Conservation (phyloP, 331 rosid genomes). For the Prunus yedoensis region DNA sequence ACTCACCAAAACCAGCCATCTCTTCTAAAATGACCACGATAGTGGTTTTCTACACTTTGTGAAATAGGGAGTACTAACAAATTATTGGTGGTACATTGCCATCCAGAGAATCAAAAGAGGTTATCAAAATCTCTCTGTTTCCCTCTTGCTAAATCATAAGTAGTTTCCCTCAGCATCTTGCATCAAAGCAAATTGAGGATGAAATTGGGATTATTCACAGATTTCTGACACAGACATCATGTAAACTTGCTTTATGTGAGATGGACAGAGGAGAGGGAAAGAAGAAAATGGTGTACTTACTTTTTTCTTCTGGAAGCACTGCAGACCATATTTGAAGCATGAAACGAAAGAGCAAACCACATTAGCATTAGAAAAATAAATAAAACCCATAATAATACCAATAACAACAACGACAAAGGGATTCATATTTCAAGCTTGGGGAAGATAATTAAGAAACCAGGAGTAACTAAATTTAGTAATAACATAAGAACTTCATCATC, state of each 20-base stretch:
- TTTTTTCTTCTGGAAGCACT: conserved; percentile 86
- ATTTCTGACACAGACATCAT: not conserved
- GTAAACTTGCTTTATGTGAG: not conserved
- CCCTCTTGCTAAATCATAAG: not conserved
- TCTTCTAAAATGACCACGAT: not conserved
- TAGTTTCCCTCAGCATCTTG: not conserved
- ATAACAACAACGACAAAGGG: not conserved
- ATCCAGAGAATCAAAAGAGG: not conserved
- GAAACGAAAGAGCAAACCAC: conserved; percentile 31
- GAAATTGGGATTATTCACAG: not conserved
- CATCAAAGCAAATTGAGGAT: not conserved
- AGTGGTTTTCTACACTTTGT: not conserved
- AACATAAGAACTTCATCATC: not conserved
- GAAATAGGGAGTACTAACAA: not conserved
- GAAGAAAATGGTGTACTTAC: conserved; percentile 51
- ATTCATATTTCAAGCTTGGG: not conserved
- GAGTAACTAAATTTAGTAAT: not conserved
- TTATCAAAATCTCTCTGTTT: not conserved
- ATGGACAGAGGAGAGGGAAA: conserved; percentile 12
- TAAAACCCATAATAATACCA: not conserved
- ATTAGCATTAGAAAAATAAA: conserved; percentile 10
- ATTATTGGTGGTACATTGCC: not conserved
- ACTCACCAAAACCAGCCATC: not conserved
- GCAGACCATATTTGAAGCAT: conserved; percentile 40
- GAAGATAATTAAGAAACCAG: not conserved